These are phyloP conservation scores for Corinectria fuckeliana DNA, from an alignment of 2,329 filamentous ascomycete genomes.

Conservation along the genomic window DNA sequence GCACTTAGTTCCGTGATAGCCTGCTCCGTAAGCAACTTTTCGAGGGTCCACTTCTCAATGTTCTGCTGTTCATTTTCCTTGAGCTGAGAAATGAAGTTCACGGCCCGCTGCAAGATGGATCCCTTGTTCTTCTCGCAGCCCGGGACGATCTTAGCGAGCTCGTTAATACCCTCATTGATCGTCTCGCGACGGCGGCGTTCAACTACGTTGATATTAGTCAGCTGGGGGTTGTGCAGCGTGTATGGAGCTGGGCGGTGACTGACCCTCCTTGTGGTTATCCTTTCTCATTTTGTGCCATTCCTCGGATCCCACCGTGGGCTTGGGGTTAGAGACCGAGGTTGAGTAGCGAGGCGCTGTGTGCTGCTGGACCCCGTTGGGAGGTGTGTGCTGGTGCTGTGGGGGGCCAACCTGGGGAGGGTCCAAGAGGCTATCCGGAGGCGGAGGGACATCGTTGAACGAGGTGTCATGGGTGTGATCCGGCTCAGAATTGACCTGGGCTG, in stretches of 20 bases:
- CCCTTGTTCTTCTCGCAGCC: constrained; percentile 99
- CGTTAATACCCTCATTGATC: constrained; percentile 98
- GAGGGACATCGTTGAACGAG: constrained; percentile 43
- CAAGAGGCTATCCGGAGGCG: constrained; percentile 40
- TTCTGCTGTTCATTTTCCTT: constrained; percentile 95
- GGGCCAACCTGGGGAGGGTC: constrained; percentile 33
- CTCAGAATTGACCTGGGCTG: constrained; percentile 54
- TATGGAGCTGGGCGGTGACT: constrained; percentile 36
- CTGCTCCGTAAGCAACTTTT: constrained; percentile 89
- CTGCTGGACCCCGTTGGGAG: constrained; percentile 50
- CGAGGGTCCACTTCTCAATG: constrained; percentile 91
- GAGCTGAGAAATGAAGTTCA: constrained; percentile 91
- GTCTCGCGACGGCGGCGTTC: constrained; percentile 96
- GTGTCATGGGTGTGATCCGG: constrained; percentile 43
- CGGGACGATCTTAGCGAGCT: constrained; percentile 95
- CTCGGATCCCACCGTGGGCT: constrained; percentile 91
- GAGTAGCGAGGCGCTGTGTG: constrained; percentile 44
- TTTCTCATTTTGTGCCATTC: constrained; percentile 98
- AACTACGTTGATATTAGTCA: constrained; percentile 61
- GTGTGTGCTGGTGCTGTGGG: constrained; percentile 41
- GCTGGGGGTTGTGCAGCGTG: neutral
- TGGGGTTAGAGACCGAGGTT: constrained; percentile 56
- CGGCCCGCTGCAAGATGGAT: constrained; percentile 90
- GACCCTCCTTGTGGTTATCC: constrained; percentile 99
- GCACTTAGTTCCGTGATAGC: constrained; percentile 86